Evolutionary conservation across 306 rosid genomes (phyloP).

Genomic region (Rubus idaeus): DNA sequence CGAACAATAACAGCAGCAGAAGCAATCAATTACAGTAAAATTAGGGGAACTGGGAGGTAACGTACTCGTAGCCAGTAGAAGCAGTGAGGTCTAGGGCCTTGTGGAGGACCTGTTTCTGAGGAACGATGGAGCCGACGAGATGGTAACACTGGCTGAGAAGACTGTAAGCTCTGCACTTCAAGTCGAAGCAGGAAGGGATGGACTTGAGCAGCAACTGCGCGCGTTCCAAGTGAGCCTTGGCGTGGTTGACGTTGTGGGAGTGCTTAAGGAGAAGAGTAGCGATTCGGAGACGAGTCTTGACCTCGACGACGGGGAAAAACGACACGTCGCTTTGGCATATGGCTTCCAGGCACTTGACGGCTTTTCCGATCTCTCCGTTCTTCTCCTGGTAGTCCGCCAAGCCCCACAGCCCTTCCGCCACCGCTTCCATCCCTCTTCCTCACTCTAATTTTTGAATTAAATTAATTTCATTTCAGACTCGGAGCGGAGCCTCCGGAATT

Average conservation of each 20-base stretch:
- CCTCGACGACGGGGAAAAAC: slow-evolving; percentile 87
- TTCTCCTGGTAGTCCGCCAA: slow-evolving; percentile 73
- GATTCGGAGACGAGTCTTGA: slow-evolving; percentile 88
- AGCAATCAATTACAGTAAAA: not conserved
- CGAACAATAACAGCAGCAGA: not conserved
- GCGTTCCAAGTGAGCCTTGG: slow-evolving; percentile 90
- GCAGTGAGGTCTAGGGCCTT: slow-evolving; percentile 81
- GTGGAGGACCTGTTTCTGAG: slow-evolving; percentile 72
- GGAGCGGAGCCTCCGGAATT: too few species aligned
- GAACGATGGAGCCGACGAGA: slow-evolving; percentile 82
- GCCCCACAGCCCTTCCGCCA: slow-evolving; percentile 92
- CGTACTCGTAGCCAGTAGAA: slow-evolving; percentile 63
- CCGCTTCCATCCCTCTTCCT: slow-evolving; percentile 61
- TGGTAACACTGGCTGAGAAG: slow-evolving; percentile 91
- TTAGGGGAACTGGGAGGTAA: not conserved
- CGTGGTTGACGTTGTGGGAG: slow-evolving; percentile 79
- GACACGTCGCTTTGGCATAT: slow-evolving; percentile 79
- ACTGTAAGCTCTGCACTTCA: slow-evolving; percentile 85
- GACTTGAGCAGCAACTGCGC: slow-evolving; percentile 76
- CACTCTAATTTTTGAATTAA: not conserved
- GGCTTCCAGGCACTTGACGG: slow-evolving; percentile 88
- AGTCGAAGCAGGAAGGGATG: slow-evolving; percentile 82
- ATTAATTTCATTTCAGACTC: not conserved
- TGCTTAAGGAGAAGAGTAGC: slow-evolving; percentile 82
- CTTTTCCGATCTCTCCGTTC: slow-evolving; percentile 69